These are phyloP conservation scores for Cystobasidium slooffiae DNA, from an alignment of 1,284 basidiomycete species.

Conservation along the genomic window DNA sequence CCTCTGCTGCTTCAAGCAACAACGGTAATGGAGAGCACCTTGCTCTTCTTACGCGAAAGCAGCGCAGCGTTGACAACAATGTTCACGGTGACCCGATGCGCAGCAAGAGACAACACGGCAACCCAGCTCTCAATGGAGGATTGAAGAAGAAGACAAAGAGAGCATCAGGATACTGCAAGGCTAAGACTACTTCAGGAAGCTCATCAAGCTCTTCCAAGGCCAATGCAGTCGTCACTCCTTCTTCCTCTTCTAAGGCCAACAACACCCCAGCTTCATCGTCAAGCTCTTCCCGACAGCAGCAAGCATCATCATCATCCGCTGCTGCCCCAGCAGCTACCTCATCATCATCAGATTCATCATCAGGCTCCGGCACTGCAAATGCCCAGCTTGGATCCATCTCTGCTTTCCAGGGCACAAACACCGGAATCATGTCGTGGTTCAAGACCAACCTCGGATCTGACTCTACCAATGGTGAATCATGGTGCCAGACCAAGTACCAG, in stretches of 20 bases:
- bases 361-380: slow-evolving; percentile 16
- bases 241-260: neutral
- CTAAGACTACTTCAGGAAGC: slow-evolving; percentile 24
- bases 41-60: slow-evolving; percentile 27
- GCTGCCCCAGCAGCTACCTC: neutral
- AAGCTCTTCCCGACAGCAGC: slow-evolving; percentile 1
- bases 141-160: slow-evolving; percentile 19
- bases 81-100: slow-evolving; percentile 9
- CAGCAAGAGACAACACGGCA: slow-evolving; percentile 25
- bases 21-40: slow-evolving; percentile 27
- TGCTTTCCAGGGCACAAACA: slow-evolving; percentile 35
- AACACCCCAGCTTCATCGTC: neutral
- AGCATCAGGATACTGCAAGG: slow-evolving; percentile 28
- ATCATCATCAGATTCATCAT: neutral
- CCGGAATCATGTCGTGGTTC: slow-evolving; percentile 41
- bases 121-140: neutral
- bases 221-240: slow-evolving; percentile 11
- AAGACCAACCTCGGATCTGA: slow-evolving; percentile 31
- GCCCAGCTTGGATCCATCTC: slow-evolving; percentile 41
- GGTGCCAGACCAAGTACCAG: slow-evolving; percentile 38
- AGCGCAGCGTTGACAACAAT: slow-evolving; percentile 8
- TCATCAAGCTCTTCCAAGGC: neutral
- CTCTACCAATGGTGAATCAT: slow-evolving; percentile 35
- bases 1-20: slow-evolving; percentile 18
- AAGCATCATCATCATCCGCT: slow-evolving; percentile 30